Evolutionary conservation across 768 basidiomycete genomes (phyloP), one percentile per base, ranked within the genome.

Genomic region (Xerocomus spinulosus): DNA sequence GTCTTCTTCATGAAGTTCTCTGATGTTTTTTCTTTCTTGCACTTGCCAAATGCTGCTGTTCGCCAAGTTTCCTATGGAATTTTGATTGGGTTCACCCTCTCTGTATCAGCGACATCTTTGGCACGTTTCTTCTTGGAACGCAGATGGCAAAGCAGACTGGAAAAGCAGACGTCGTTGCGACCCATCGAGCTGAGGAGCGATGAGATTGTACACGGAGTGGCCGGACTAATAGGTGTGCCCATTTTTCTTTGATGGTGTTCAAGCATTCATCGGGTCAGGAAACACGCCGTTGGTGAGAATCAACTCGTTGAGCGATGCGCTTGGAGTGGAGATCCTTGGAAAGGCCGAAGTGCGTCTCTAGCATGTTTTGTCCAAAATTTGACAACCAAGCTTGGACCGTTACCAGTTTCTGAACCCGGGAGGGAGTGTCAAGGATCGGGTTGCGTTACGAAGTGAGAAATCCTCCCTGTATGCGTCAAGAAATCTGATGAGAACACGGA

Each of bases 381-480:
- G 2, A 15, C 12, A 23, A 17, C 36, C 21, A 26, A 50, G 10
- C 44, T 8, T 55, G 92, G 84, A 92, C 82, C 13, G 23, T 34
- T 17, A 35, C 9, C 57, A 98, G 92, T 99, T 85, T 62, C 64
- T 98, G 50, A 99, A 99, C 67, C 95, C 96, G 1, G 95, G 95
- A 21, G 96, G 96, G 33, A 97, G 94, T 45, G 88, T 97, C 42
- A 99, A 99, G 66, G 96, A 99, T 66, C 81, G 96, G 25, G 95
- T 98, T n/a, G 95, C 94, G 0, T 66, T 97, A 50, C 79, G 83
- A 66, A 91, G 94, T 96, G 60, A 50, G 81, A 55, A 15, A 9
- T 0, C 5, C 26, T n/a, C 9, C 4, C 12, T 18, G 37, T 49
- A 40, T 41, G 29, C 51, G 33, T 40, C 25, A 1, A 4, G 3